A percentile compares a stretch with the other conserved stretches of the same genome.
Conservation (phyloP, 495 filamentous ascomycete genomes). For the Annulohypoxylon stygium region DNA sequence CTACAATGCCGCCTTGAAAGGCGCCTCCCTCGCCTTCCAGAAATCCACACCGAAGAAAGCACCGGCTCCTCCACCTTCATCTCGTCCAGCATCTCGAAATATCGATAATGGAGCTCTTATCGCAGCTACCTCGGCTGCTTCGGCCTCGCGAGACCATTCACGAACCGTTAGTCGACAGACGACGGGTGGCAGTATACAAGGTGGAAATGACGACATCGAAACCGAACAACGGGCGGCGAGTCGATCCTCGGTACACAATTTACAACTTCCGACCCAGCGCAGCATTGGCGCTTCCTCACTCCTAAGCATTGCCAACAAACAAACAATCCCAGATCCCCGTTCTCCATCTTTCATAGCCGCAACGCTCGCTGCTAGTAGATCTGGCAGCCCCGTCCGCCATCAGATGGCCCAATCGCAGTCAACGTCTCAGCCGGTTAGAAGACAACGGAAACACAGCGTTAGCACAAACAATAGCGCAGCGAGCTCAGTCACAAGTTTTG, state of each 20-base stretch:
- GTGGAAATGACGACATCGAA: conserved; percentile 15
- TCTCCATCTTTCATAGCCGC: conserved; percentile 69
- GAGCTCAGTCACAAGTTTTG: conserved; percentile 46
- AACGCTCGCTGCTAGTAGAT: conserved; percentile 67
- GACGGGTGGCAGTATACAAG: conserved; percentile 33
- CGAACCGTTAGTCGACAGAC: conserved; percentile 41
- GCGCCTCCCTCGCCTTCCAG: conserved; percentile 62
- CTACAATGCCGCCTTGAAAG: conserved; percentile 59
- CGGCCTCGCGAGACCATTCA: conserved; percentile 47
- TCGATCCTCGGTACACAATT: conserved; percentile 23
- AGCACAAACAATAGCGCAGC: conserved; percentile 44
- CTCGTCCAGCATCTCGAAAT: conserved; percentile 31
- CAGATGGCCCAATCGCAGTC: conserved; percentile 38
- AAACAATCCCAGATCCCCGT: conserved; percentile 42
- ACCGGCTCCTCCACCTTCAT: conserved; percentile 9
- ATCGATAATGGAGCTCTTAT: conserved; percentile 61
- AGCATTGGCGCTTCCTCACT: conserved; percentile 26
- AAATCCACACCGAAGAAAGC: conserved; percentile 46
- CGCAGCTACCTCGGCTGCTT: conserved; percentile 60
- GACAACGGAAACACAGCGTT: conserved; percentile 44
- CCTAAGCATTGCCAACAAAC: conserved; percentile 34
- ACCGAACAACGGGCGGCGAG: conserved; percentile 2
- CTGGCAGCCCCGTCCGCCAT: conserved; percentile 57
- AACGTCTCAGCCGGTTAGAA: conserved; percentile 18
- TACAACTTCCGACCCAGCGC: conserved; percentile 24